Base-by-base conservation (phyloP, 352 stramenopile species). In the Globisporangium okanoganense region DNA sequence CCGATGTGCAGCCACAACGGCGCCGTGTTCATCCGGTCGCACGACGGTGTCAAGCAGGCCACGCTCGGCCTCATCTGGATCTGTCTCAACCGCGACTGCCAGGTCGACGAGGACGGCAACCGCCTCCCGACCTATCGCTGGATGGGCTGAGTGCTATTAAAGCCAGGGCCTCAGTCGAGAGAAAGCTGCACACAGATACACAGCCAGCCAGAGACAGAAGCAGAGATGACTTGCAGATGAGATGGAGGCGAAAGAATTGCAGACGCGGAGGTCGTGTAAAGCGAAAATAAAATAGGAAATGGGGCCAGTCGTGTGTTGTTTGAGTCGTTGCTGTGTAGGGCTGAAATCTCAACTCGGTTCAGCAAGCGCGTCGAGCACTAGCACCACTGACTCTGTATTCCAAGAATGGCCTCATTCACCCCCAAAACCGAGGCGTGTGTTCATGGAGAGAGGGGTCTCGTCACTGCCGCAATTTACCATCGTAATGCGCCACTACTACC, bases 1-100 rank as follows among this genome's bases (percentile, higher is more conserved):
- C 86, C 86, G 25, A 88, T 86, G 65, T 95, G 86, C 64, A 65
- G 57, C 52, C 70, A 87, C 73, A 83, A 94, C 52, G 86, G 86
- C 50, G 86, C 86, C 13, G 86, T 92, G 53, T 95, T 95, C 64
- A 94, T 95, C 64, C 86, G 86, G 24, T 95, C 86, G 47, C 86
- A 95, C 62, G 86, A 95, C 64, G 86, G 86, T 45, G 86, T 95
- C 16, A 95, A 95, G 73, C 83, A 95, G 62, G 83, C 86, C 36
- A 95, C 86, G 44, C 73, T 95, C 57, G 78, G 82, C 18, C 81
- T 95, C 66, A 95, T 95, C 61, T 95, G 86, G 86, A 82, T 95
- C 51, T 95, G 86, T 70, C 72, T 95, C 48, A 95, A 95, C 61
- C 78, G 82, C n/a, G 85, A 95, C 63, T 95, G 85, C 58, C 85